Evolutionary conservation across 2,329 filamentous ascomycete species (phyloP).

Genomic region (Phyllosticta citriasiana): DNA sequence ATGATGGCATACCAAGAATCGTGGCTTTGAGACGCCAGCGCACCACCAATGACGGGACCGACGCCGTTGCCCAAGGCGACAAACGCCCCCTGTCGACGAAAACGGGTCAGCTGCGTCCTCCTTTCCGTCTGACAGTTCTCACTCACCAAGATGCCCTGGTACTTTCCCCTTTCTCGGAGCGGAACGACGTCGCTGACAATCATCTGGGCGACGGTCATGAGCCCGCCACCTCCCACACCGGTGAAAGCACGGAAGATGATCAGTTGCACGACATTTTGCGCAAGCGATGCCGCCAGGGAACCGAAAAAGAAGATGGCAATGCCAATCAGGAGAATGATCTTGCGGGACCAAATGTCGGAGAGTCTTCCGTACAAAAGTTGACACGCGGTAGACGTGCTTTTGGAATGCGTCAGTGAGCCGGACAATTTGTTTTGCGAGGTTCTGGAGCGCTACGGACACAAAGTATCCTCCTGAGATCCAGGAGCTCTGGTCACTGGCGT

Average conservation of each 20-base stretch:
- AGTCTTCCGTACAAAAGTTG: constrained; percentile 46
- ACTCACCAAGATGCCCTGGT: constrained; percentile 16
- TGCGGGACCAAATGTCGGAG: constrained; percentile 49
- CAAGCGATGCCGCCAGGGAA: constrained; percentile 35
- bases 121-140: not conserved
- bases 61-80: constrained; percentile 46
- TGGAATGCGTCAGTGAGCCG: not conserved
- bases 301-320: constrained; percentile 40
- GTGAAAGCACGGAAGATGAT: constrained; percentile 19
- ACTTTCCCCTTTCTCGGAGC: constrained; percentile 21
- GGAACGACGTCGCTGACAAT: constrained; percentile 22
- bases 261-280: constrained; percentile 31
- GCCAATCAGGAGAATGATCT: constrained; percentile 41
- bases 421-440: not conserved
- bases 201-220: constrained; percentile 20
- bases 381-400: constrained; percentile 34
- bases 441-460: constrained; percentile 29
- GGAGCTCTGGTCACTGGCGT: constrained; percentile 40
- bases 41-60: constrained; percentile 45
- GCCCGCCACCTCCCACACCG: constrained; percentile 16
- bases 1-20: constrained; percentile 11
- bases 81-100: constrained; percentile 33
- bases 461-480: constrained; percentile 50
- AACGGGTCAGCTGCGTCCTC: not conserved
- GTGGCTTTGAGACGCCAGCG: constrained; percentile 28